phyloP scores from a whole-genome alignment of 2,329 filamentous ascomycete genomes.

The Amesomyces nigricolor region DNA sequence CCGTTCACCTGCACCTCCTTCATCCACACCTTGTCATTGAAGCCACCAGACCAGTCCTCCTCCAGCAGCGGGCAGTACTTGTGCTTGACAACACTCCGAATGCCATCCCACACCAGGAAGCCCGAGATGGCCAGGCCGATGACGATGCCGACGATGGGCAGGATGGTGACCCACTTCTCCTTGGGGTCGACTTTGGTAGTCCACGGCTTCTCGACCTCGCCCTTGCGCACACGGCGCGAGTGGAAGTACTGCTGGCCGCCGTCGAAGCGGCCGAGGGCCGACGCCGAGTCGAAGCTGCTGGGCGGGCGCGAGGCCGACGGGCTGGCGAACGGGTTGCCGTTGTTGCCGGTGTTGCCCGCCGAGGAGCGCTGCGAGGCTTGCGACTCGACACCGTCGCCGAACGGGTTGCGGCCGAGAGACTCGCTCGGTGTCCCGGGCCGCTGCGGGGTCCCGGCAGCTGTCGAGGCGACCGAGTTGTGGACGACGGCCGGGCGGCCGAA shows the following conservation, averaged over 20 bases:
- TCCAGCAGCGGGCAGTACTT: constrained; percentile 64
- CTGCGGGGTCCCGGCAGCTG: constrained; percentile 37
- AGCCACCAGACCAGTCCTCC: constrained; percentile 57
- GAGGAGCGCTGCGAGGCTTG: constrained; percentile 32
- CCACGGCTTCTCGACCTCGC: constrained; percentile 73
- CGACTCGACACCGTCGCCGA: constrained; percentile 36
- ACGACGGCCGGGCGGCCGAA: constrained; percentile 7
- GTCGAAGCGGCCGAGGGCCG: constrained; percentile 35
- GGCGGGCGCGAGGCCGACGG: constrained; percentile 41
- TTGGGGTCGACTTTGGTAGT: constrained; percentile 64
- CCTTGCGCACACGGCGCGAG: constrained; percentile 66
- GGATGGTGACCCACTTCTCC: constrained; percentile 82
- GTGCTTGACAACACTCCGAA: constrained; percentile 66
- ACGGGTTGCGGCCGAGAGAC: constrained; percentile 36
- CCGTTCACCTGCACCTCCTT: constrained; percentile 71
- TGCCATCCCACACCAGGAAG: constrained; percentile 70
- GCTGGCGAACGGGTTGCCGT: constrained; percentile 41
- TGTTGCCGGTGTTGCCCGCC: constrained; percentile 20
- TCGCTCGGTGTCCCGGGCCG: constrained; percentile 40
- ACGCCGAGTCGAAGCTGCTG: constrained; percentile 45
- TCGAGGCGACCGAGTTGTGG: constrained; percentile 33
- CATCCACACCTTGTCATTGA: constrained; percentile 60
- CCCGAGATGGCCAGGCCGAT: constrained; percentile 63
- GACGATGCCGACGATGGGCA: constrained; percentile 66
- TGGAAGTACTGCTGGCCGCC: constrained; percentile 59